These are phyloP conservation scores for Leccinum subgranulosum DNA, from an alignment of 768 basidiomycete species.

Conservation along the genomic window DNA sequence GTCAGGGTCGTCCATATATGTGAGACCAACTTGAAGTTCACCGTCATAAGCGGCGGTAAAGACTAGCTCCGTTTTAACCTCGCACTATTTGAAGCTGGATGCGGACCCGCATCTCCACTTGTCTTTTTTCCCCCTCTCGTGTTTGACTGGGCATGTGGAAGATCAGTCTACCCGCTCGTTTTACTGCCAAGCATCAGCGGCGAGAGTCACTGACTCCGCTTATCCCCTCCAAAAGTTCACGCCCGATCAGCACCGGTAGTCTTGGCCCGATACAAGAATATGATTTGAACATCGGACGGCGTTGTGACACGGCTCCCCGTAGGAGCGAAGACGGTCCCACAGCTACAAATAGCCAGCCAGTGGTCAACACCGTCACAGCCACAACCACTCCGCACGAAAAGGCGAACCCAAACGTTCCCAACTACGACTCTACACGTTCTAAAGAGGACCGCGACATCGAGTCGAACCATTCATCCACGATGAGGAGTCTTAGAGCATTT, in stretches of 20 bases:
- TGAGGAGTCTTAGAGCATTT: slow-evolving; percentile 9
- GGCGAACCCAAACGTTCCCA: background rate
- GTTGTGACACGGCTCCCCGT: background rate
- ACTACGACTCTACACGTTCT: background rate
- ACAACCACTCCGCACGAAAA: background rate
- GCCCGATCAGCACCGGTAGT: slow-evolving; percentile 1
- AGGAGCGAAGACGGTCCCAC: background rate
- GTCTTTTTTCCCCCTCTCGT: background rate
- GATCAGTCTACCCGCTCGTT: slow-evolving; percentile 10
- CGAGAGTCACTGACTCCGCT: slow-evolving; percentile 9
- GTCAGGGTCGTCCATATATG: background rate
- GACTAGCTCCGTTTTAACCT: background rate
- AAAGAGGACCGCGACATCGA: slow-evolving; percentile 15
- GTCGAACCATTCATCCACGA: background rate
- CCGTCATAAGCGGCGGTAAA: background rate
- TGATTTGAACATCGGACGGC: background rate
- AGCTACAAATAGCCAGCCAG: background rate
- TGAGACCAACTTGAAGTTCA: background rate
- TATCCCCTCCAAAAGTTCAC: slow-evolving; percentile 2
- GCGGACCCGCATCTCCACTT: background rate
- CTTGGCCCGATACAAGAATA: slow-evolving; percentile 15
- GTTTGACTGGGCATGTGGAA: slow-evolving; percentile 11
- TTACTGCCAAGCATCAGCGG: slow-evolving; percentile 7
- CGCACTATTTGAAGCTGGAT: slow-evolving; percentile 7
- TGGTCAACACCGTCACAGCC: background rate